phyloP scores from a whole-genome alignment of 2,329 filamentous ascomycete species.

The Claviceps africana region DNA sequence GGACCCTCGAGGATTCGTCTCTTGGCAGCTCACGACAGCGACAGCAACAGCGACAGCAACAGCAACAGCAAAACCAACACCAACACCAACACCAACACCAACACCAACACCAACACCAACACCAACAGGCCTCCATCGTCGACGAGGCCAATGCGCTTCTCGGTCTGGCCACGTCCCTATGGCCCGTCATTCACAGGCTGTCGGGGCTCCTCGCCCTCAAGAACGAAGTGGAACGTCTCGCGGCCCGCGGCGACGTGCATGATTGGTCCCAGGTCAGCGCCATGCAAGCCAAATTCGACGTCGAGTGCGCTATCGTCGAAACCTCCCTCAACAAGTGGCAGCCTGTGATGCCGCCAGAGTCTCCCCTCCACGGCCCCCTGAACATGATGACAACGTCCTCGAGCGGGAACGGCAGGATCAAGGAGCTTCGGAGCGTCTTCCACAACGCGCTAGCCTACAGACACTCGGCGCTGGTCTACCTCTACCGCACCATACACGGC shows the following conservation, averaged over 20 bases:
- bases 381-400: not conserved
- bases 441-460: slow-evolving; percentile 48
- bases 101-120: too few species aligned
- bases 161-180: slow-evolving; percentile 47
- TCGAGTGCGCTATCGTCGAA: slow-evolving; percentile 40
- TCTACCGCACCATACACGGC: slow-evolving; percentile 40
- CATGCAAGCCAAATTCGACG: slow-evolving; percentile 35
- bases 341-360: slow-evolving; percentile 32
- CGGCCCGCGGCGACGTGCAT: slow-evolving; percentile 24
- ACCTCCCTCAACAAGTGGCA: slow-evolving; percentile 41
- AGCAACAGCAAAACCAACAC: too few species aligned
- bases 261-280: slow-evolving; percentile 27
- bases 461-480: slow-evolving; percentile 43
- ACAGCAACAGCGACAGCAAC: too few species aligned
- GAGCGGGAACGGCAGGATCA: slow-evolving; percentile 18
- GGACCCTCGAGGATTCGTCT: slow-evolving; percentile 32
- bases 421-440: slow-evolving; percentile 37
- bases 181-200: slow-evolving; percentile 49
- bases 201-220: slow-evolving; percentile 41
- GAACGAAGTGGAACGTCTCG: slow-evolving; percentile 33
- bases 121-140: slow-evolving; percentile 28
- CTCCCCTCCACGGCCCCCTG: not conserved
- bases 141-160: slow-evolving; percentile 44
- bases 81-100: too few species aligned
- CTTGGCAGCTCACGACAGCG: slow-evolving; percentile 29